Percentiles rank a stretch among this genome's conserved stretches.
These are phyloP conservation scores for Rhododendron vialii DNA, from an alignment of 148 eudicot genomes.

Conservation along the genomic window DNA sequence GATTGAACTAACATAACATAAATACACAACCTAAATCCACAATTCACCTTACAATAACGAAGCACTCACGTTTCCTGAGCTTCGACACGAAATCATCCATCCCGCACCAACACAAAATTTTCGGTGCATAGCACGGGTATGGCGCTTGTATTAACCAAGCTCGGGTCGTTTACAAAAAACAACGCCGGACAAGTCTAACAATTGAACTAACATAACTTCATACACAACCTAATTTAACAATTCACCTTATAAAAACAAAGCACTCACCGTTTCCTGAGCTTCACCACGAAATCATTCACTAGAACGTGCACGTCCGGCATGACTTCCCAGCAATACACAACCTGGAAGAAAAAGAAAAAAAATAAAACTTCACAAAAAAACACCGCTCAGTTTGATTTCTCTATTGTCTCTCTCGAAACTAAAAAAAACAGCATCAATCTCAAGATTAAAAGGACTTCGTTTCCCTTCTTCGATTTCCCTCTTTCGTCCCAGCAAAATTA, in stretches of 20 bases:
- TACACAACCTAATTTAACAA: not conserved
- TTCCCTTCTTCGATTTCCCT: not conserved
- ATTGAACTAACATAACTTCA: not conserved
- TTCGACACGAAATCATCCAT: conserved; percentile 35
- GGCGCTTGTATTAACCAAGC: not conserved
- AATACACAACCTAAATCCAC: not conserved
- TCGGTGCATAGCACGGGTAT: not conserved
- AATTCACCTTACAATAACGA: not conserved
- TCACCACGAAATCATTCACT: conserved; percentile 71
- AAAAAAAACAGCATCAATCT: not conserved
- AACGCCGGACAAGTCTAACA: not conserved
- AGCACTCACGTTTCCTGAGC: conserved; percentile 42
- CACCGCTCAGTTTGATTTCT: not conserved
- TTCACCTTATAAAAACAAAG: not conserved
- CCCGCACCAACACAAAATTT: not conserved
- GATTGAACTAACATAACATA: not conserved
- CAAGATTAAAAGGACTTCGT: not conserved
- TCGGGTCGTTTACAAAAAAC: not conserved
- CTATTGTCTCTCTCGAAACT: not conserved
- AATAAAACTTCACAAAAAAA: not conserved
- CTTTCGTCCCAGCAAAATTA: not conserved
- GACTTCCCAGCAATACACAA: not conserved
- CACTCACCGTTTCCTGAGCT: conserved; percentile 71
- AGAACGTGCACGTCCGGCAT: conserved; percentile 87
- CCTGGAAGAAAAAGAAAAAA: not conserved